A percentile compares a stretch with the other conserved stretches of the same genome.
Evolutionary conservation across 1,284 basidiomycete species (phyloP).

Genomic region (Moniliophthora roreri): DNA sequence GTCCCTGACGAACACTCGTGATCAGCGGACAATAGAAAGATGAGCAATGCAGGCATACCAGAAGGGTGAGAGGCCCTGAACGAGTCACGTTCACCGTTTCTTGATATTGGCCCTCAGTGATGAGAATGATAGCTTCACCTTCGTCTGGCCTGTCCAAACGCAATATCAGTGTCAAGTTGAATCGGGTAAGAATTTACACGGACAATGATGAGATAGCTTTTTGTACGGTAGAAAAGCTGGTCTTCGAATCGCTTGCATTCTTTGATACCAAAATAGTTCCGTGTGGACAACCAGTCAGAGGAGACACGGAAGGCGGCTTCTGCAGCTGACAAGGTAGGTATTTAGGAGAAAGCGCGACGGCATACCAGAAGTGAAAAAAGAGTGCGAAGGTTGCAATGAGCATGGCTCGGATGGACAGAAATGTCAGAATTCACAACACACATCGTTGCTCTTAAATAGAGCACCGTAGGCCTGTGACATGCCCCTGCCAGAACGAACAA

Average conservation of each 20-base stretch:
- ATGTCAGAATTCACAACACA: too few species aligned
- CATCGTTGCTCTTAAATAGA: too few species aligned
- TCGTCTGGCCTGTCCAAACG: constrained; percentile 36
- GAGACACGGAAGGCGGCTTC: constrained; percentile 39
- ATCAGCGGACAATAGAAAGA: not conserved
- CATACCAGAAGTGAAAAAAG: not conserved
- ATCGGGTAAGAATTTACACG: constrained; percentile 17
- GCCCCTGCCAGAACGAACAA: too few species aligned
- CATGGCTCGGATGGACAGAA: not conserved
- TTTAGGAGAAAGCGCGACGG: constrained; percentile 40
- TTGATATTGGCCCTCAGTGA: constrained; percentile 61
- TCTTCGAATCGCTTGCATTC: constrained; percentile 35
- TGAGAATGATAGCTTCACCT: constrained; percentile 47
- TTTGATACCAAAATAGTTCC: constrained; percentile 61
- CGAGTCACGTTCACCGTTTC: constrained; percentile 61
- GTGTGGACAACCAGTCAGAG: constrained; percentile 50
- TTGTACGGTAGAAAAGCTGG: constrained; percentile 50
- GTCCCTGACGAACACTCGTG: constrained; percentile 39
- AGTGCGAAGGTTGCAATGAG: not conserved
- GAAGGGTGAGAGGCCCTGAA: constrained; percentile 50
- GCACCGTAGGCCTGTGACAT: too few species aligned
- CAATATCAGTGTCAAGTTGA: not conserved
- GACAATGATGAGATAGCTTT: constrained; percentile 55
- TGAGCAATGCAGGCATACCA: constrained; percentile 33
- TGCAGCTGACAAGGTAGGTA: constrained; percentile 51